Conservation (phyloP, 139 green algal genomes). For the Chara braunii region DNA sequence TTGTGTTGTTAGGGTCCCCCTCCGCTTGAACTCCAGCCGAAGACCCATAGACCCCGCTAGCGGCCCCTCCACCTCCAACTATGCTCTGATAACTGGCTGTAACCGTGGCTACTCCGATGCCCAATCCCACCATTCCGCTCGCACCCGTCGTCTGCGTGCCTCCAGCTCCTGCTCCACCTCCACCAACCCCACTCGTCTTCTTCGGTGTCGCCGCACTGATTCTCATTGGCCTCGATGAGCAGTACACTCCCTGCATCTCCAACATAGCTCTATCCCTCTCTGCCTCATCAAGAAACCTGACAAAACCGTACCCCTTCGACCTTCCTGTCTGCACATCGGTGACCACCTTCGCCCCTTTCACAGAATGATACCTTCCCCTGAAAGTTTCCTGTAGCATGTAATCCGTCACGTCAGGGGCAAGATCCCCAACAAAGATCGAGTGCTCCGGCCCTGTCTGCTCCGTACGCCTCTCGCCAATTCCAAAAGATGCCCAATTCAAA, state of each 20-base stretch:
- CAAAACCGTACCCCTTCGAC: slow-evolving; percentile 92
- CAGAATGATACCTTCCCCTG: slow-evolving; percentile 67
- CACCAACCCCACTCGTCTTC: too few species aligned
- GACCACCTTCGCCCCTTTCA: slow-evolving; percentile 65
- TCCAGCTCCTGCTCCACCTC: too few species aligned
- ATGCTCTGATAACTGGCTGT: too few species aligned
- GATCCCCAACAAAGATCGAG: slow-evolving; percentile 86
- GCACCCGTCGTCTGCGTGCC: too few species aligned
- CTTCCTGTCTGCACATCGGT: slow-evolving; percentile 69
- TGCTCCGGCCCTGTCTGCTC: slow-evolving; percentile 47
- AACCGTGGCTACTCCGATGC: too few species aligned
- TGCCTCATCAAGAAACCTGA: slow-evolving; percentile 73
- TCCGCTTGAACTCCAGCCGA: background rate
- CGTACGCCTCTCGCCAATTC: slow-evolving; percentile 50
- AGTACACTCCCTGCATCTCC: slow-evolving; percentile 74
- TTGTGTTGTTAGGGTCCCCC: slow-evolving; percentile 18
- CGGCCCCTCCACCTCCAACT: too few species aligned
- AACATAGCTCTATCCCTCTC: slow-evolving; percentile 74
- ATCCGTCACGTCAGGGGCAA: slow-evolving; percentile 84
- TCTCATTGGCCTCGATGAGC: slow-evolving; percentile 35
- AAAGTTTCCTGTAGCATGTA: slow-evolving; percentile 79
- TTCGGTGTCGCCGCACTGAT: slow-evolving; percentile 36
- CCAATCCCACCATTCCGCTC: too few species aligned
- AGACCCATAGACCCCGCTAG: background rate
- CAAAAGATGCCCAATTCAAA: slow-evolving; percentile 75